Conservation (phyloP, 257 asterid species). For the Solanum acaule region DNA sequence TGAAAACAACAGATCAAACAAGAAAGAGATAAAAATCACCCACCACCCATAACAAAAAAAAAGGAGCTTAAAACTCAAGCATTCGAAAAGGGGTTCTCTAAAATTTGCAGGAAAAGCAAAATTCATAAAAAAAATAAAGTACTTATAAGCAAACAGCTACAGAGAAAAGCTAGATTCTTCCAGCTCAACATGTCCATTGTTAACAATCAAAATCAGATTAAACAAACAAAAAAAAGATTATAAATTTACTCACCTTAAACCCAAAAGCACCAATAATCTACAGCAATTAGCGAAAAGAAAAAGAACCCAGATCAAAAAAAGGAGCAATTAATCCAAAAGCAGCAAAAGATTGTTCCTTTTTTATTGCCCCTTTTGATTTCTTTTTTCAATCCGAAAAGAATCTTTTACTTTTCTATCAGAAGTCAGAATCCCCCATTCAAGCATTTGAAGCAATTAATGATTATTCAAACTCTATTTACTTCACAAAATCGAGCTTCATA, state of each 20-base stretch:
- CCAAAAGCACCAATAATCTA: slow-evolving; percentile 21
- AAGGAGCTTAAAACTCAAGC: not conserved
- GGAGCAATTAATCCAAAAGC: slow-evolving; percentile 10
- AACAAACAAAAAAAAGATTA: not conserved
- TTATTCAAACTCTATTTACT: not conserved
- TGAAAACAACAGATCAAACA: not conserved
- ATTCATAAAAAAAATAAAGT: not conserved
- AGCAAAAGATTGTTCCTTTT: slow-evolving; percentile 1
- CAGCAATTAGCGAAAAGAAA: slow-evolving; percentile 14
- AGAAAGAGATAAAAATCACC: not conserved
- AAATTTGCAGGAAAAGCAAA: not conserved
- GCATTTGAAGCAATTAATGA: not conserved
- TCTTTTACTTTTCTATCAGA: not conserved
- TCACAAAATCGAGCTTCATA: not conserved
- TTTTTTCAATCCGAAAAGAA: slow-evolving; percentile 12
- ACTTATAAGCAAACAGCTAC: not conserved
- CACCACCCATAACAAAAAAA: not conserved
- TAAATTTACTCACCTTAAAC: slow-evolving; percentile 32
- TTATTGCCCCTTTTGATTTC: not conserved
- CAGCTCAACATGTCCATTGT: slow-evolving; percentile 3
- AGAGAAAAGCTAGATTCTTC: slow-evolving; percentile 1
- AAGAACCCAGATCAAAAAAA: slow-evolving; percentile 29
- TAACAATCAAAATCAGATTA: not conserved
- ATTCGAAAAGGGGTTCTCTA: not conserved
- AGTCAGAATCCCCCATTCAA: slow-evolving; percentile 2